phyloP scores from a whole-genome alignment of 352 stramenopile genomes.

The Phytopythium ostracodes region DNA sequence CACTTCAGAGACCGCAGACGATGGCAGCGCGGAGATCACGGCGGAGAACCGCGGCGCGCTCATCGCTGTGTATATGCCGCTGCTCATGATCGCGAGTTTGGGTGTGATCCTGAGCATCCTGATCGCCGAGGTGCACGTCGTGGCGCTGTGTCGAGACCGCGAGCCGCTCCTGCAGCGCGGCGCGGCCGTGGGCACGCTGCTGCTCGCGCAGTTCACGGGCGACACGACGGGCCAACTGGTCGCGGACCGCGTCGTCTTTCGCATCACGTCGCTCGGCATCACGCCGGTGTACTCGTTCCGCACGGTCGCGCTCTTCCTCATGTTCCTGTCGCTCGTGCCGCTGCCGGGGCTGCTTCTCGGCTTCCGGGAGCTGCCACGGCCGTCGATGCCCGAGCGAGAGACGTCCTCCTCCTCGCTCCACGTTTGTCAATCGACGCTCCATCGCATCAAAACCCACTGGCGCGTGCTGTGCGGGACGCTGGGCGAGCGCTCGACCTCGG shows the following conservation, averaged over 20 bases:
- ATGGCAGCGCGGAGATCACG: conserved; percentile 8
- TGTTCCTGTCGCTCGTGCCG: conserved; percentile 39
- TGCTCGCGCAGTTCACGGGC: conserved; percentile 46
- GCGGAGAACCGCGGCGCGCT: conserved; percentile 17
- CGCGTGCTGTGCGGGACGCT: conserved; percentile 25
- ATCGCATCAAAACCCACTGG: conserved; percentile 13
- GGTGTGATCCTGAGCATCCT: conserved; percentile 43
- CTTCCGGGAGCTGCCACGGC: conserved; percentile 26
- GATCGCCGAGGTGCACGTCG: conserved; percentile 49
- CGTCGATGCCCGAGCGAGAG: neutral
- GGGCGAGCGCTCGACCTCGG: conserved; percentile 30
- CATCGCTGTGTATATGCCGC: conserved; percentile 34
- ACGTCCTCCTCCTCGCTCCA: neutral
- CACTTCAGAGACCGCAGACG: too few species aligned
- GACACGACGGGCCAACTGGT: conserved; percentile 43
- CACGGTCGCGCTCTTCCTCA: conserved; percentile 43
- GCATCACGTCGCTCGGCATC: conserved; percentile 36
- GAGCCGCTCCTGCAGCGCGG: conserved; percentile 30
- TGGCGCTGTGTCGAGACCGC: conserved; percentile 47
- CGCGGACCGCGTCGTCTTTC: conserved; percentile 49
- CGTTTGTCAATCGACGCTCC: neutral
- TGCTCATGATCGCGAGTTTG: conserved; percentile 50
- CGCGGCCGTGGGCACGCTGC: conserved; percentile 33
- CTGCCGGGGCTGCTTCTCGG: conserved; percentile 26
- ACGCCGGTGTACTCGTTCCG: conserved; percentile 42